Conservation (phyloP, 2,329 filamentous ascomycete species). For the Didymella pomorum region DNA sequence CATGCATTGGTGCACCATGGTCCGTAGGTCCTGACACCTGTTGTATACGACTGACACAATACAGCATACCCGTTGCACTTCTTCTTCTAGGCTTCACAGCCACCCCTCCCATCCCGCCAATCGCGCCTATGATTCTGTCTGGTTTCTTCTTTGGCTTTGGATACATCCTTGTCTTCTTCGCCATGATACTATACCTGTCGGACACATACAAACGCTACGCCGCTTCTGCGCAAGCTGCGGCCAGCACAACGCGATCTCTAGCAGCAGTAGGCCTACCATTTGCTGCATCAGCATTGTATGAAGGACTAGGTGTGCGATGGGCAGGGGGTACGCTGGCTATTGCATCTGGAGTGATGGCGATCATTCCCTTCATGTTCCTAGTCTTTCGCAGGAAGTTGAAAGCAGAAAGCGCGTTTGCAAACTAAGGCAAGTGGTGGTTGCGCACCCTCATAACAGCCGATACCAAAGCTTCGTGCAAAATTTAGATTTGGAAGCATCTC, state of each 20-base stretch:
- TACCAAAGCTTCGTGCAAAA: too few species aligned
- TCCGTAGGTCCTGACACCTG: slow-evolving; percentile 21
- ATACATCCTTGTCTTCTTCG: slow-evolving; percentile 68
- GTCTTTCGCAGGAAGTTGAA: slow-evolving; percentile 3
- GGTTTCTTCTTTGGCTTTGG: slow-evolving; percentile 61
- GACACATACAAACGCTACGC: slow-evolving; percentile 70
- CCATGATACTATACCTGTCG: slow-evolving; percentile 33
- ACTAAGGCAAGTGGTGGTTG: not conserved
- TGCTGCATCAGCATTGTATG: slow-evolving; percentile 7
- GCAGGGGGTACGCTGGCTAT: slow-evolving; percentile 5
- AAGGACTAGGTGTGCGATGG: slow-evolving; percentile 5
- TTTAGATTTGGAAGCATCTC: too few species aligned
- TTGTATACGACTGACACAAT: not conserved
- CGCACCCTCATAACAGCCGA: too few species aligned
- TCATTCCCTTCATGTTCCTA: slow-evolving; percentile 11
- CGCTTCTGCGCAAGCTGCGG: slow-evolving; percentile 61
- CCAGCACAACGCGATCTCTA: slow-evolving; percentile 10
- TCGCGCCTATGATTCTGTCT: slow-evolving; percentile 48
- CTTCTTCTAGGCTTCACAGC: slow-evolving; percentile 7
- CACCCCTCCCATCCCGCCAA: slow-evolving; percentile 27
- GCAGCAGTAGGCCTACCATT: slow-evolving; percentile 8
- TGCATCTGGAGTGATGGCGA: slow-evolving; percentile 8
- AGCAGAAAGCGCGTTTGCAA: slow-evolving; percentile 9
- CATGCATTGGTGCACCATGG: slow-evolving; percentile 70
- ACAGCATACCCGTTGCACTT: slow-evolving; percentile 10